phyloP scores from a whole-genome alignment of 768 basidiomycete species.

The Leucocoprinus birnbaumii region DNA sequence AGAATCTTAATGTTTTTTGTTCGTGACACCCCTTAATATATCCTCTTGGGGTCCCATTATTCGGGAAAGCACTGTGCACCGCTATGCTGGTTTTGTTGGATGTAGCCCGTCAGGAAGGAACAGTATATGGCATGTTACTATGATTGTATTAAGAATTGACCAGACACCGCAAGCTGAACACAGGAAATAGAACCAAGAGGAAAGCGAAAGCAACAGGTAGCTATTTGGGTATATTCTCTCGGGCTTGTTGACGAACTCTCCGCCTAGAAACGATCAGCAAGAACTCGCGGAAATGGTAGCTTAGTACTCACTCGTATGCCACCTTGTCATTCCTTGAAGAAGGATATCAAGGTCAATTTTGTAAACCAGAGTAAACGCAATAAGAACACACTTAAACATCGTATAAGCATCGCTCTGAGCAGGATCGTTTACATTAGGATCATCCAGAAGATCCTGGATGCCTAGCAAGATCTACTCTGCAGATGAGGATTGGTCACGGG shows the following conservation, averaged over 20 bases:
- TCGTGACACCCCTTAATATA: too few relatives aligned
- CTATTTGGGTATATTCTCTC: slow-evolving; percentile 88
- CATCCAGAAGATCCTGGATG: slow-evolving; percentile 92
- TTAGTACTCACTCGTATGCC: slow-evolving; percentile 78
- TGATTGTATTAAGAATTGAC: too few relatives aligned
- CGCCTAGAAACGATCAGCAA: slow-evolving; percentile 43
- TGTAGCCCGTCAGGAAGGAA: too few relatives aligned
- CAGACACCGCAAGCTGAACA: too few relatives aligned
- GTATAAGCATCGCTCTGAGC: slow-evolving; percentile 99
- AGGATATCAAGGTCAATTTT: slow-evolving; percentile 7
- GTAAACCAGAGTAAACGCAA: too few relatives aligned
- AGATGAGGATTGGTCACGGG: slow-evolving; percentile 6
- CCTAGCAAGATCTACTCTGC: slow-evolving; percentile 81
- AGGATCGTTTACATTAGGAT: slow-evolving; percentile 96
- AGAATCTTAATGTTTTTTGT: too few relatives aligned
- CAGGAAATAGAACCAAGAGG: not conserved
- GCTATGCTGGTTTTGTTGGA: too few relatives aligned
- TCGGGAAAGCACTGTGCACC: too few relatives aligned
- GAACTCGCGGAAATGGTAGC: not conserved
- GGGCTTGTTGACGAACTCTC: slow-evolving; percentile 80
- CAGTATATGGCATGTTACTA: too few relatives aligned
- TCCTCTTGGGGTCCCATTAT: too few relatives aligned
- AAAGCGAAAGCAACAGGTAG: not conserved
- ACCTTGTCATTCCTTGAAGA: slow-evolving; percentile 79
- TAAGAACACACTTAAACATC: slow-evolving; percentile 90